phyloP scores from a whole-genome alignment of 371 early-diverging fungal species.

The Apophysomyces sp. region DNA sequence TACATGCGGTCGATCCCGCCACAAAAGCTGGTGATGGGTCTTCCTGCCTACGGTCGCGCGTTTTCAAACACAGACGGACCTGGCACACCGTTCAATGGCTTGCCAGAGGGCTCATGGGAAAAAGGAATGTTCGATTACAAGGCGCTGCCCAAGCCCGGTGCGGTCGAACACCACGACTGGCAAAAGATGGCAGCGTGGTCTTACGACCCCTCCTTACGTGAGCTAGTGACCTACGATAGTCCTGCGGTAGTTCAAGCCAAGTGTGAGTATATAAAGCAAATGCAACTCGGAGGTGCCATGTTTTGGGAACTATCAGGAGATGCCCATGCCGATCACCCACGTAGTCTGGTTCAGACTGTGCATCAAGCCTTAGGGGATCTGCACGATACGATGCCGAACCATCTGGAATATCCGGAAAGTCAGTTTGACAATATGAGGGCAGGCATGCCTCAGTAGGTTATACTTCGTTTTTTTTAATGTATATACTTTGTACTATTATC shows the following conservation, averaged over 20 bases:
- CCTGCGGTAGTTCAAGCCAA: constrained; percentile 68
- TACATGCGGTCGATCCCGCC: constrained; percentile 65
- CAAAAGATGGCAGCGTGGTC: constrained; percentile 70
- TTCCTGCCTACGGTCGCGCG: constrained; percentile 77
- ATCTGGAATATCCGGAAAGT: constrained; percentile 47
- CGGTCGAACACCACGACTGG: constrained; percentile 68
- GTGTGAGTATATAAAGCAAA: constrained; percentile 67
- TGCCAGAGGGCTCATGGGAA: constrained; percentile 82
- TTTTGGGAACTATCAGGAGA: constrained; percentile 82
- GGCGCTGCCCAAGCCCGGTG: constrained; percentile 61
- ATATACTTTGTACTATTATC: background rate
- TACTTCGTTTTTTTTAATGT: background rate
- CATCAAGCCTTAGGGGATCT: constrained; percentile 31
- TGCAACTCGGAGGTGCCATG: constrained; percentile 80
- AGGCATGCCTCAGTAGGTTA: background rate
- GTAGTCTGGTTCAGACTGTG: constrained; percentile 43
- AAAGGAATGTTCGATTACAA: constrained; percentile 80
- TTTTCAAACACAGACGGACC: constrained; percentile 51
- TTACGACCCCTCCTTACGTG: constrained; percentile 64
- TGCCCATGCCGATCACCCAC: constrained; percentile 36
- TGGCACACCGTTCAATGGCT: constrained; percentile 47
- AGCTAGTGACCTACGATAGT: constrained; percentile 86
- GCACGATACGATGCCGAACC: constrained; percentile 46
- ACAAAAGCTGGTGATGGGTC: constrained; percentile 74
- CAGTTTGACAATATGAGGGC: constrained; percentile 50